phyloP scores from a whole-genome alignment of 345 rosid genomes.

The Limnanthes douglasii region DNA sequence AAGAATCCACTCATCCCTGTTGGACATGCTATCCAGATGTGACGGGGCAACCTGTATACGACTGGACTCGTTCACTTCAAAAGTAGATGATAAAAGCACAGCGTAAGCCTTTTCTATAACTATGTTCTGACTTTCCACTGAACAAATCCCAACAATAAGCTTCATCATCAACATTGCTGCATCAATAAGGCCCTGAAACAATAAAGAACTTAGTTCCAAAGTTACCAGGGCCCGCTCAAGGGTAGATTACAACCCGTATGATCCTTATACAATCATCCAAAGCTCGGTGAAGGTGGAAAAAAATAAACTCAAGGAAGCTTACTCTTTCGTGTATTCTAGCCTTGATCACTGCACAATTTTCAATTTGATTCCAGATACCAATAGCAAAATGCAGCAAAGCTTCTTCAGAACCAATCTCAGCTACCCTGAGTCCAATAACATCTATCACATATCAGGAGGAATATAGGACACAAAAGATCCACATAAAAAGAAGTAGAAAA shows the following conservation, averaged over 20 bases:
- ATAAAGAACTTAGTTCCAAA: slow-evolving; percentile 7
- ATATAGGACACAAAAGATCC: background rate
- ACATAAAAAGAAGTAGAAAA: background rate
- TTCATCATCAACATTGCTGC: slow-evolving; percentile 50
- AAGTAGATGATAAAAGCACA: slow-evolving; percentile 33
- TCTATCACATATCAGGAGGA: slow-evolving; percentile 5
- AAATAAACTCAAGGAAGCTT: slow-evolving; percentile 10
- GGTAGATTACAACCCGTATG: too few species aligned
- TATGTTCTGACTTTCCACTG: slow-evolving; percentile 45
- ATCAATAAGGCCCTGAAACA: slow-evolving; percentile 45
- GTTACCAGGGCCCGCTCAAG: background rate
- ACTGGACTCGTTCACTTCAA: slow-evolving; percentile 26
- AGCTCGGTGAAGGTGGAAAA: slow-evolving; percentile 2
- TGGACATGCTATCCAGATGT: slow-evolving; percentile 18
- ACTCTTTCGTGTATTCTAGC: slow-evolving; percentile 23
- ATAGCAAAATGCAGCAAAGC: slow-evolving; percentile 29
- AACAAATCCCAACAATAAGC: slow-evolving; percentile 52
- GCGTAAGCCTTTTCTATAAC: slow-evolving; percentile 45
- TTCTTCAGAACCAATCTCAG: slow-evolving; percentile 44
- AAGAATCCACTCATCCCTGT: slow-evolving; percentile 50
- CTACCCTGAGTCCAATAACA: slow-evolving; percentile 32
- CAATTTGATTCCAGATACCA: slow-evolving; percentile 57
- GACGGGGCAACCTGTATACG: too few species aligned
- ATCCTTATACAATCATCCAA: too few species aligned
- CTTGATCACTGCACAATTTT: slow-evolving; percentile 19